Conservation (phyloP, 2,329 filamentous ascomycete genomes). For the Diaporthe citriasiana region DNA sequence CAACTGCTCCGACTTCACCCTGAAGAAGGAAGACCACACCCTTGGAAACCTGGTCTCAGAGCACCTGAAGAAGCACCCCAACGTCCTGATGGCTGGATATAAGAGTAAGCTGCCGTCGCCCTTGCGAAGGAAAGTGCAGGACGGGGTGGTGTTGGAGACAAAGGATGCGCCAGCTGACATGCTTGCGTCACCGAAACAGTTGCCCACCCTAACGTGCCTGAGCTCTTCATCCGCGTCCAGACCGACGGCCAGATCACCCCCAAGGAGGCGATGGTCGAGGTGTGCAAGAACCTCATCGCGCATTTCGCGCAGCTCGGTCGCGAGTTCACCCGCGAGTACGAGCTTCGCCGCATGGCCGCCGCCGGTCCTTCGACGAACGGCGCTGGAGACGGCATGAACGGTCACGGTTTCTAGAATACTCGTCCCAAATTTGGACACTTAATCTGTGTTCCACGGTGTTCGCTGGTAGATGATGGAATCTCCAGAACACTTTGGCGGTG, state of each 20-base stretch:
- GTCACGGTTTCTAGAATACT: constrained; percentile 45
- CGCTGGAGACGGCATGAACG: constrained; percentile 45
- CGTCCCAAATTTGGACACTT: neutral
- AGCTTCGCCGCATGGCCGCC: constrained; percentile 86
- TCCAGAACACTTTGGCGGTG: neutral
- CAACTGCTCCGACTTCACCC: constrained; percentile 93
- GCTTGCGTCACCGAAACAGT: constrained; percentile 55
- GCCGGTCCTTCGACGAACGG: constrained; percentile 69
- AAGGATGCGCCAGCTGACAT: neutral
- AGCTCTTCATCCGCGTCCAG: constrained; percentile 83
- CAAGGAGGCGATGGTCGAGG: constrained; percentile 87
- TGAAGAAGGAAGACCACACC: constrained; percentile 98
- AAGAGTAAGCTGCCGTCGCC: constrained; percentile 70
- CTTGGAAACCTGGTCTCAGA: constrained; percentile 90
- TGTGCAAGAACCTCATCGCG: constrained; percentile 85
- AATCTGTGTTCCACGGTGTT: neutral
- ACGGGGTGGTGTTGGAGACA: neutral
- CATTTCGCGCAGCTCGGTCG: constrained; percentile 85
- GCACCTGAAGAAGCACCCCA: constrained; percentile 85
- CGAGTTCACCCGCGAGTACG: constrained; percentile 93
- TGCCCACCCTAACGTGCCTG: constrained; percentile 72
- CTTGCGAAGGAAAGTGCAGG: neutral
- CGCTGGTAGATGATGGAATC: neutral
- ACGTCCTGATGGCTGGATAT: constrained; percentile 93
- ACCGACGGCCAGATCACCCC: constrained; percentile 91